Conservation (phyloP, 2,329 filamentous ascomycete species). For the Sporothrix schenckii region DNA sequence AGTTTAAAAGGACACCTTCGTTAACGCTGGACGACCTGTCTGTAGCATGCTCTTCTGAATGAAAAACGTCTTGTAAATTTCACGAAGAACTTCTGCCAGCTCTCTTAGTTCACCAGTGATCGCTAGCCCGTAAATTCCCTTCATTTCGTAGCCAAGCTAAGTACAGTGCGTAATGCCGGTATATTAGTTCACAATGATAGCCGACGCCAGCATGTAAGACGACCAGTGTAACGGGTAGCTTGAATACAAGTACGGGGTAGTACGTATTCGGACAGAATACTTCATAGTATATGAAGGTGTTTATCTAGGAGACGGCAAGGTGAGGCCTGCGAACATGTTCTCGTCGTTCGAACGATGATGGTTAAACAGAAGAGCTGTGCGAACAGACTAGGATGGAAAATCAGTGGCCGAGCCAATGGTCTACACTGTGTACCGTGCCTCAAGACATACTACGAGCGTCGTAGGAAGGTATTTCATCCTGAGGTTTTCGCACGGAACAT, state of each 20-base stretch:
- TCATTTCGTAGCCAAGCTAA: neutral
- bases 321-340: neutral
- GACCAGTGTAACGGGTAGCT: neutral
- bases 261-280: too few species aligned
- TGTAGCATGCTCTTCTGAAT: too few species aligned
- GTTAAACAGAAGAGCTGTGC: neutral
- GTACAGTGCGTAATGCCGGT: neutral
- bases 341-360: neutral
- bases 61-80: too few species aligned
- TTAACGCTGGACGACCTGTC: too few species aligned
- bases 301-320: neutral
- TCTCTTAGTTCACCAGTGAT: neutral
- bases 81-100: neutral
- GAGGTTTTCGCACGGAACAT: conserved; percentile 6
- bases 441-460: neutral
- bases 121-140: neutral
- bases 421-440: neutral
- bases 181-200: conserved; percentile 3
- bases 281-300: neutral
- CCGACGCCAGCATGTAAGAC: neutral
- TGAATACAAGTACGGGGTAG: neutral
- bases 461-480: neutral
- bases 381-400: neutral
- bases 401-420: neutral
- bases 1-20: too few species aligned